phyloP scores from a whole-genome alignment of 202 grass and related monocot species.

The Sporobolus alterniflorus region DNA sequence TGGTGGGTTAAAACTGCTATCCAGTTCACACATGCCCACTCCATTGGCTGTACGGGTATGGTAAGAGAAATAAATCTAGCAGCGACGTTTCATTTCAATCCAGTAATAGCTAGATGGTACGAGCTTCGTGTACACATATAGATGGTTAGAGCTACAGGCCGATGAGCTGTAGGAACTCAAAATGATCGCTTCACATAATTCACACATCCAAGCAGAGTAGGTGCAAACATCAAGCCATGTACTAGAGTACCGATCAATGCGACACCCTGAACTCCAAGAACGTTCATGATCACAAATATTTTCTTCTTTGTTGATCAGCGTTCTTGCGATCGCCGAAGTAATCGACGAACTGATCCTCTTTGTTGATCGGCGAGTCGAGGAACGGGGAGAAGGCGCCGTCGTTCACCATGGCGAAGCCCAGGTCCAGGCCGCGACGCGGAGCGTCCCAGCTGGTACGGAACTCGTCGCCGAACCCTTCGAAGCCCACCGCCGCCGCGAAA shows the following conservation, averaged over 20 bases:
- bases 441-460: background rate
- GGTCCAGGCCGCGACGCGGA: background rate
- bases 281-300: background rate
- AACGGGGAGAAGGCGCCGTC: slow-evolving; percentile 72
- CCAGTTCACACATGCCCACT: background rate
- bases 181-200: background rate
- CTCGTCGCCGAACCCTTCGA: slow-evolving; percentile 3
- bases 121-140: slow-evolving; percentile 27
- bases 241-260: background rate
- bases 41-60: background rate
- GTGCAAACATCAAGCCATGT: slow-evolving; percentile 28
- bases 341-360: slow-evolving; percentile 28
- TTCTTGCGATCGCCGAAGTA: slow-evolving; percentile 10
- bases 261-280: background rate
- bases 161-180: slow-evolving; percentile 8
- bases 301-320: background rate
- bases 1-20: background rate
- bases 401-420: slow-evolving; percentile 15
- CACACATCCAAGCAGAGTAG: slow-evolving; percentile 26
- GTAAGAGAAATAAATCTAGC: background rate
- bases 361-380: slow-evolving; percentile 63
- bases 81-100: background rate
- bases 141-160: slow-evolving; percentile 22
- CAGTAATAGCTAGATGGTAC: background rate
- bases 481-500: slow-evolving; percentile 2